A percentile compares a stretch with the other conserved stretches of the same genome.
Conservation (phyloP, 345 rosid genomes). For the Hirschfeldia incana region DNA sequence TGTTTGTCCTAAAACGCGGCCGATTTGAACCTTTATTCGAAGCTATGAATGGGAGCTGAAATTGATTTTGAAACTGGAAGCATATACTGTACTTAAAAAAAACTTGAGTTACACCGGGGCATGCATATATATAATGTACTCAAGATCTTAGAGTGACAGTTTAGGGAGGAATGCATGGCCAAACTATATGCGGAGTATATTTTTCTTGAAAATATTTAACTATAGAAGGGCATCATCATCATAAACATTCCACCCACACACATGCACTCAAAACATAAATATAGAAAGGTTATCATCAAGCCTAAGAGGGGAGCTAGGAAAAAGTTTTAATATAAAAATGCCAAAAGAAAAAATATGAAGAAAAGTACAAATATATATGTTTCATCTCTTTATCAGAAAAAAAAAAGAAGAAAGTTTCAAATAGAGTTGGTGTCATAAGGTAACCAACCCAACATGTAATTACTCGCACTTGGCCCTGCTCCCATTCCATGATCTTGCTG, state of each 20-base stretch:
- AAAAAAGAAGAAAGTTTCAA: constrained; percentile 18
- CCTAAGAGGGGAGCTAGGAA: neutral
- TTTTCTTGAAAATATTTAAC: neutral
- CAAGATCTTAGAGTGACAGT: neutral
- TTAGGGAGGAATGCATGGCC: neutral
- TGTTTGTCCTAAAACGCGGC: no score
- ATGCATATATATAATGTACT: neutral
- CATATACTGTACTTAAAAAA: neutral
- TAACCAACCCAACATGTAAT: constrained; percentile 87
- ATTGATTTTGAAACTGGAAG: neutral
- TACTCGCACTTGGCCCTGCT: constrained; percentile 78
- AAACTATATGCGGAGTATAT: neutral
- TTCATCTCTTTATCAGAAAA: no score
- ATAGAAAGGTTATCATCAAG: neutral
- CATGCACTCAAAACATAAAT: constrained; percentile 16
- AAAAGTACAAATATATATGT: neutral
- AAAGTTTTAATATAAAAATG: constrained; percentile 8
- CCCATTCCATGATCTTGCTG: constrained; percentile 50
- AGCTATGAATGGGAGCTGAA: neutral
- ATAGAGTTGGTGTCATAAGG: constrained; percentile 54
- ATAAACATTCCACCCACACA: constrained; percentile 23
- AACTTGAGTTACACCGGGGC: neutral
- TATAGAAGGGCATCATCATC: neutral
- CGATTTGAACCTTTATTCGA: neutral
- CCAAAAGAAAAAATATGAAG: neutral